These are phyloP conservation scores for Penicillium nordicum DNA, from an alignment of 2,329 filamentous ascomycete genomes.

Conservation along the genomic window DNA sequence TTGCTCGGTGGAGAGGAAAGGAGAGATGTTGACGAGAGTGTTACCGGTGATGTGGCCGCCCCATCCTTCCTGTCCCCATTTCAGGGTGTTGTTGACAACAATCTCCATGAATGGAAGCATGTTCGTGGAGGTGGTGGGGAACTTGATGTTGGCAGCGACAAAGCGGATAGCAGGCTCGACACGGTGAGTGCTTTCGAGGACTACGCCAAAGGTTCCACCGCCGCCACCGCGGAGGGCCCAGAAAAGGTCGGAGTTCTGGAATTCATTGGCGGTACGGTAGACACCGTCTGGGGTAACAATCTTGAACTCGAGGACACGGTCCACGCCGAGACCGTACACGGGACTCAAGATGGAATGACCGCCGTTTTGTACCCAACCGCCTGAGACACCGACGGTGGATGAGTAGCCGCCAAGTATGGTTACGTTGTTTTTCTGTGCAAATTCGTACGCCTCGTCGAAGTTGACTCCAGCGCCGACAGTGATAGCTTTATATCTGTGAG, in stretches of 20 bases:
- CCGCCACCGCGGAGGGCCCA: constrained; percentile 21
- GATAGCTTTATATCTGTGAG: background rate
- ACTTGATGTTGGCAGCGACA: constrained; percentile 14
- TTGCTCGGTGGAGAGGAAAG: constrained; percentile 10
- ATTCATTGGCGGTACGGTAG: constrained; percentile 15
- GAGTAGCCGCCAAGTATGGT: constrained; percentile 24
- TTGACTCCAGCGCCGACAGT: constrained; percentile 27
- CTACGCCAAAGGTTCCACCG: constrained; percentile 19
- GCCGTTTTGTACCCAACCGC: constrained; percentile 29
- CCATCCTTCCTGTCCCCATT: constrained; percentile 23
- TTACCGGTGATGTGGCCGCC: constrained; percentile 21
- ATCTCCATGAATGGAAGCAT: constrained; percentile 22
- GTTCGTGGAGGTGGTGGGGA: constrained; percentile 14
- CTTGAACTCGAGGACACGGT: constrained; percentile 30
- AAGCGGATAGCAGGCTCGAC: background rate
- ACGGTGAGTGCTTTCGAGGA: constrained; percentile 8
- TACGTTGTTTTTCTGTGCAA: constrained; percentile 24
- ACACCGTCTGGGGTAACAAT: constrained; percentile 23
- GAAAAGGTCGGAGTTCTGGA: constrained; percentile 21
- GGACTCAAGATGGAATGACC: constrained; percentile 30
- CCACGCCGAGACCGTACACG: constrained; percentile 27
- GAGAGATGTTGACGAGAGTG: constrained; percentile 18
- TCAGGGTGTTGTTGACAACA: constrained; percentile 20
- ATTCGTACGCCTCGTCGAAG: constrained; percentile 25
- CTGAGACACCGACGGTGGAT: constrained; percentile 17